Evolutionary conservation across 345 rosid genomes (phyloP), one percentile per base, ranked within the genome.

Genomic region (Salix caprea): DNA sequence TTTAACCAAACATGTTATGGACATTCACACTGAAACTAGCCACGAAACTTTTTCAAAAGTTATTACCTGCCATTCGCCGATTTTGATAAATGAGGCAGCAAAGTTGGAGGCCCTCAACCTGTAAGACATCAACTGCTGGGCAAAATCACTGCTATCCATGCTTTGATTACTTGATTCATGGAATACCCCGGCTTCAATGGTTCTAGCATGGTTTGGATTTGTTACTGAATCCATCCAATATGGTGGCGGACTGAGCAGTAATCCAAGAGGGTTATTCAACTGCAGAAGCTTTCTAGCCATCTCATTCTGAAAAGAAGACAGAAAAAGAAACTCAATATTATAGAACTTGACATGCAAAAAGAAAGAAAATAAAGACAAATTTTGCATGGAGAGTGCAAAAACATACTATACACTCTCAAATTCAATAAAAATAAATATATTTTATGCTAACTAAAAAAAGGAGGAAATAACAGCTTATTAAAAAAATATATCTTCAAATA

Each of bases 61-160:
- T 61, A 4, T 70, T 86, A 84, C 91, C 90, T 88, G 80, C 89
- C 91, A 87, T 1, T 61, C 24, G 3, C 90, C 91, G 24, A 89
- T 86, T 70, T 34, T 78, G 42, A 87, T 79, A 5, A 75, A 28
- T 11, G 77, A 32, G 24, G 80, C 84, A 4, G 86, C 74, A 50
- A 88, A 81, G 65, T 84, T 86, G 6, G 84, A 67, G 13, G 91
- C 89, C 65, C 86, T 88, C 65, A 79, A 36, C 78, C 83, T 88
- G 76, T 79, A 88, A 7, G 54, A 60, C 2, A 44, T 15, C 52
- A 44, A 66, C 60, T 48, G 81, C 15, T 40, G 54, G 7, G 14
- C n/a, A 66, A n/a, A 67, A 58, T 77, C 73, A 5, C 26, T 67
- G 62, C 62, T 1, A 56, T 4, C 23, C 62, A 24, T 56, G 28